Conservation (phyloP, 345 rosid species). For the Eucalyptus brandiana region DNA sequence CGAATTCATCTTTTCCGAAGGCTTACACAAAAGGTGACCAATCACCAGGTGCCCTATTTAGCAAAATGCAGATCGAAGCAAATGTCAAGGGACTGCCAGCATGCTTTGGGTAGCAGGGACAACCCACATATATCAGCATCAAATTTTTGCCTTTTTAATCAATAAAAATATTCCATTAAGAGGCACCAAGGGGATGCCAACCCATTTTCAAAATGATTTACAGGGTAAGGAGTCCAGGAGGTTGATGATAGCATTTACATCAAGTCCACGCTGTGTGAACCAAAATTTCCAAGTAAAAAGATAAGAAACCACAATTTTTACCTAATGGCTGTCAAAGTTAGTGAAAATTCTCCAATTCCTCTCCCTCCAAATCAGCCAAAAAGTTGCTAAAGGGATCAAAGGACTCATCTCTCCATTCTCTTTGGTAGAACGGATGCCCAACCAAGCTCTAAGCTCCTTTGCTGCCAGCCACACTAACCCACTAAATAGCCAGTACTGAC, state of each 20-base stretch:
- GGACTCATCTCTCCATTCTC: neutral
- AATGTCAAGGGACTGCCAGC: neutral
- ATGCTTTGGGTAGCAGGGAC: neutral
- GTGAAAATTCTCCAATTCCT: neutral
- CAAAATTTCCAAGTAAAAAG: neutral
- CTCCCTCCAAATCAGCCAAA: neutral
- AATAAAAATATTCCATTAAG: neutral
- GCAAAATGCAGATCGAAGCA: neutral
- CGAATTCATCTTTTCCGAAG: neutral
- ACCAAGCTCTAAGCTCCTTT: neutral
- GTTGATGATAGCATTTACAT: neutral
- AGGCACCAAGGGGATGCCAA: neutral
- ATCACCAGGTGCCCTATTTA: neutral
- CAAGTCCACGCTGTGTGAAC: neutral
- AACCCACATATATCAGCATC: neutral
- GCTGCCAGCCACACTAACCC: neutral
- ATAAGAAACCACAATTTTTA: neutral
- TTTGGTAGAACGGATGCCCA: neutral
- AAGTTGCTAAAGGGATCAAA: neutral
- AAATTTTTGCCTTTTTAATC: neutral
- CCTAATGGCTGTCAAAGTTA: neutral
- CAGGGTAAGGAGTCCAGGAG: neutral
- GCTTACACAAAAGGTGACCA: neutral
- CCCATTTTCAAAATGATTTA: neutral
- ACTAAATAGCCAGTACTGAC: neutral